Conservation (phyloP, 495 filamentous ascomycete genomes). For the Penicillium turbatum region DNA sequence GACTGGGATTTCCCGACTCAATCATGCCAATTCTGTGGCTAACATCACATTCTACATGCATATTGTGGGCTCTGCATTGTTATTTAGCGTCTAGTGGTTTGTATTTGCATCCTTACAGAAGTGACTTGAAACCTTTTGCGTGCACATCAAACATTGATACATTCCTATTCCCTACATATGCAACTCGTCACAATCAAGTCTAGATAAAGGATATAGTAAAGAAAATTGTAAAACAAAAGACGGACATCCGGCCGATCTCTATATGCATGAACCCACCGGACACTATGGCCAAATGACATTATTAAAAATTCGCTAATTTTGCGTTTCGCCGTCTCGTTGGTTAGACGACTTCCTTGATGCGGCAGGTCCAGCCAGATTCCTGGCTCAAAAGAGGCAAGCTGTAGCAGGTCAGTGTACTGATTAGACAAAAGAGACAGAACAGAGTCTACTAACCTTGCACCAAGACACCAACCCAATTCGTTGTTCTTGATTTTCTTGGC, state of each 20-base stretch:
- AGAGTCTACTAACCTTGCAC: constrained; percentile 66
- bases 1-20: not conserved
- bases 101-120: not conserved
- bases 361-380: constrained; percentile 73
- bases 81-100: not conserved
- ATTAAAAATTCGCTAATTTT: constrained; percentile 28
- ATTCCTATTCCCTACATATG: constrained; percentile 3
- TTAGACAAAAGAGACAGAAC: constrained; percentile 1
- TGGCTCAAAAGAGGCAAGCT: constrained; percentile 72
- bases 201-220: constrained; percentile 15
- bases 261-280: constrained; percentile 33
- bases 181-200: constrained; percentile 14
- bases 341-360: constrained; percentile 58
- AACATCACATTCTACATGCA: not conserved
- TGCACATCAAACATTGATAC: constrained; percentile 1
- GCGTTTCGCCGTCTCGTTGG: constrained; percentile 16
- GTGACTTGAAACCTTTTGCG: not conserved
- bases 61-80: not conserved
- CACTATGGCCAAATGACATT: constrained; percentile 20
- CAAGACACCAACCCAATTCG: constrained; percentile 96
- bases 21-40: constrained; percentile 1
- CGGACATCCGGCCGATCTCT: constrained; percentile 21
- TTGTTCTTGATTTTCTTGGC: constrained; percentile 98
- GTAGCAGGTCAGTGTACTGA: constrained; percentile 28
- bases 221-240: constrained; percentile 7